Conservation (phyloP, 1,139 yeast genomes). For the Sugiyamaella japonica region DNA sequence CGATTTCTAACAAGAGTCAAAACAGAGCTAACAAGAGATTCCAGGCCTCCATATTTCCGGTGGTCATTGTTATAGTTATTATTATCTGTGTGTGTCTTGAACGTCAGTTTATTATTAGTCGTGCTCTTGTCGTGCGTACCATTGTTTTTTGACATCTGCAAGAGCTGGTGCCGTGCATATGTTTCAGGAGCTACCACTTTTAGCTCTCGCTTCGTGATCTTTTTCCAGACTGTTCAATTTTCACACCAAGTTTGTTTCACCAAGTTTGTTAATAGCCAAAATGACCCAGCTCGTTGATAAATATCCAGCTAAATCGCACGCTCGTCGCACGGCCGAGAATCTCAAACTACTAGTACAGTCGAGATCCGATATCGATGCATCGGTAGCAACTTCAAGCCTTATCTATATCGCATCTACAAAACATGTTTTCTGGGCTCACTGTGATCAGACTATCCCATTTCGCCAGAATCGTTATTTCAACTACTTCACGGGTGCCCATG, state of each 20-base stretch:
- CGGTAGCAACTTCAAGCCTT: constrained; percentile 24
- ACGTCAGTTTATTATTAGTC: too few species aligned
- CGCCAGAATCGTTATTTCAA: constrained; percentile 90
- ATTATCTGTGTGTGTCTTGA: too few species aligned
- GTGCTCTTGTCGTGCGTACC: not conserved
- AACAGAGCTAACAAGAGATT: not conserved
- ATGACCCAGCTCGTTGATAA: constrained; percentile 31
- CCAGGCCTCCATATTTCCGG: not conserved
- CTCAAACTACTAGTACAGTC: constrained; percentile 34
- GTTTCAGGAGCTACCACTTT: not conserved
- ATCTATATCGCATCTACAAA: constrained; percentile 71
- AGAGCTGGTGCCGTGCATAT: constrained; percentile 1
- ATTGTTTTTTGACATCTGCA: not conserved
- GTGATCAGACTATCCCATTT: constrained; percentile 76
- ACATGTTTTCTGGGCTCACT: constrained; percentile 64
- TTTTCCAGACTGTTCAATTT: not conserved
- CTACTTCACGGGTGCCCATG: constrained; percentile 76
- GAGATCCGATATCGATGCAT: constrained; percentile 27
- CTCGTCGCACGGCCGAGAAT: constrained; percentile 45
- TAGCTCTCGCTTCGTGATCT: not conserved
- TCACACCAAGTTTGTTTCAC: not conserved
- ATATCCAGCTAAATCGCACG: constrained; percentile 62
- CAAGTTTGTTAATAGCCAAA: not conserved
- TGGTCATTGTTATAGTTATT: too few species aligned
- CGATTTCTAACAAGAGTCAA: too few species aligned